Conservation (phyloP, 177 flowering plant genomes). For the Vitis hybrid region DNA sequence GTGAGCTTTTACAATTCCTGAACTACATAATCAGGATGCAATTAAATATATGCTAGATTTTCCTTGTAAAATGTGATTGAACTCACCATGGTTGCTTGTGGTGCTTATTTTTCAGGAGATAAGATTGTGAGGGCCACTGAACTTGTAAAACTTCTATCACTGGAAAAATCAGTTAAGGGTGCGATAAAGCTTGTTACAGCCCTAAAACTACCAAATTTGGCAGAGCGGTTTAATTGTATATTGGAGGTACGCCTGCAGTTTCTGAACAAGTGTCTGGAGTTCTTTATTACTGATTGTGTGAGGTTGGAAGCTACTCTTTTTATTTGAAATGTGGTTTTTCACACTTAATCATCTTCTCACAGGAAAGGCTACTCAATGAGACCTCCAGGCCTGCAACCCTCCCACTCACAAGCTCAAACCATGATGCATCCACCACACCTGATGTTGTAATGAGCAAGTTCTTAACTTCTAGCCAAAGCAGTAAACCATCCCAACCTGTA, state of each 20-base stretch:
- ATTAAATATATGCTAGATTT: neutral
- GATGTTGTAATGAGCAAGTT: conserved; percentile 17
- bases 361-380: conserved; percentile 74
- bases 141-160: conserved; percentile 73
- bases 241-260: conserved; percentile 57
- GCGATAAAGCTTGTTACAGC: conserved; percentile 92
- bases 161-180: conserved; percentile 82
- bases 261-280: neutral
- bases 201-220: conserved; percentile 85
- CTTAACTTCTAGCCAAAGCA: conserved; percentile 17
- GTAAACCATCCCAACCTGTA: conserved; percentile 21
- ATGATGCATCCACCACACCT: conserved; percentile 3
- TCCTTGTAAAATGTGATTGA: neutral
- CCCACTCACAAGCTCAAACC: conserved; percentile 9
- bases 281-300: neutral
- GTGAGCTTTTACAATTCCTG: conserved; percentile 34
- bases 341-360: conserved; percentile 13
- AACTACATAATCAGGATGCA: neutral
- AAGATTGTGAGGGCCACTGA: conserved; percentile 90
- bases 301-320: neutral
- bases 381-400: conserved; percentile 12
- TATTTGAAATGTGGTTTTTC: neutral
- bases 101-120: conserved; percentile 62
- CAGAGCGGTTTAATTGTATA: conserved; percentile 75
- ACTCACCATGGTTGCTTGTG: neutral